Evolutionary conservation across 2,329 filamentous ascomycete species (phyloP), one percentile per base, ranked within the genome.

Genomic region (Fusarium virguliforme): DNA sequence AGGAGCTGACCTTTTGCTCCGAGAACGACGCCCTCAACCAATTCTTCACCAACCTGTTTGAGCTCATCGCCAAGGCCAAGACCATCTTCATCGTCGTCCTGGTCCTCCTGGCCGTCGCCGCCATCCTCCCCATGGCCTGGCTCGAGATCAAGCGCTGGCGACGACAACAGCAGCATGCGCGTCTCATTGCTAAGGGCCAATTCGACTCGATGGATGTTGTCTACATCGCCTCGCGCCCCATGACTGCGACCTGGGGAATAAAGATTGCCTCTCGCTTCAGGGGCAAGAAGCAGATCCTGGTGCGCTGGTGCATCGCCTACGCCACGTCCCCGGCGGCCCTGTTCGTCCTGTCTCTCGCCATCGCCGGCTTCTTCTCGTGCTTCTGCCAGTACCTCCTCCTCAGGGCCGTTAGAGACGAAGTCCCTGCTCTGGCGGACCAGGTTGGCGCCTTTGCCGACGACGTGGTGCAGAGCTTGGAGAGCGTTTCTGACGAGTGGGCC

Each of bases 141-240:
- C 85, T 92, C 65, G 95, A 98, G 81, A 90, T 95, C 67, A 88
- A 90, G 72, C 87, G 92, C 60, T 98, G 91, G 89, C 88, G 89
- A 50, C 87, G 85, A 34, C 92, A 94, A 86, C 88, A 91, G 79
- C 85, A 91, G 72, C 90, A 91, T 64, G 89, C 93, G 24, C 83
- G 86, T 61, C 84, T 94, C 34, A 87, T 97, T 73, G 84, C 86
- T 50, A 84, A 87, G 72, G 85, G 91, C 61, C 87, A 89, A 32
- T 90, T 90, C 77, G 94, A 98, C 76, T 88, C 92, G 1, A 90
- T 97, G 86, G 95, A 98, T 78, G 90, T 95, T 37, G 89, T 97
- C 43, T 97, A 98, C 81, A 92, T 98, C 72, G 90, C 92, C 34
- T 95, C 94, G 35, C 89, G 94, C 24, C 94, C 95, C 2, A 89